Evolutionary conservation across 768 basidiomycete species (phyloP), one percentile per base, ranked within the genome.

Genomic region (Megacollybia marginata): DNA sequence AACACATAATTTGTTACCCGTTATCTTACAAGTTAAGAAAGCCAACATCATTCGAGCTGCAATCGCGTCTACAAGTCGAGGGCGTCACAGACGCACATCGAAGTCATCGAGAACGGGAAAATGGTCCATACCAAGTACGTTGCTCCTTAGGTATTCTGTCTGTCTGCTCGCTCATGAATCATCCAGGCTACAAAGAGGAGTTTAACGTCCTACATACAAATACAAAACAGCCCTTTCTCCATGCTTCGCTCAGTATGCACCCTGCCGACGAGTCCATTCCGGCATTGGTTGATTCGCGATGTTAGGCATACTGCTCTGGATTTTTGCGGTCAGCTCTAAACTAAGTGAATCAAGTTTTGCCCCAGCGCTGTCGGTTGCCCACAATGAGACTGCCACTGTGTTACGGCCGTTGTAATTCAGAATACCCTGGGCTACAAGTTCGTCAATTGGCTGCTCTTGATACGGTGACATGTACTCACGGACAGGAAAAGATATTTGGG

Each of bases 1-100:
- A 42, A 96, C 98, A 59, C n/a, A n/a, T n/a, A n/a, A n/a, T n/a
- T n/a, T n/a, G 11, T 38, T 38, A n/a, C 11, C 36, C 11, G 36
- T 38, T n/a, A n/a, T 11, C n/a, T 40, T 40, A 3, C 18, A 40
- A 8, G 16, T 49, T 6, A 6, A 28, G 23, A 28, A 28, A 28
- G 4, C 23, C 23, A 28, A 28, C 4, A n/a, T n/a, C n/a, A n/a
- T n/a, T n/a, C n/a, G 23, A 28, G 23, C 4, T 6, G 23, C 23
- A 28, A 6, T 3, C 23, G 6, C 23, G 6, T 28, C 6, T 6
- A 28, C 23, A 28, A 28, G 23, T 28, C 23, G 6, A 28, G 23
- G 6, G 6, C 23, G 2, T 28, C 4, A 28, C n/a, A n/a, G n/a
- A 28, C 23, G 23, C 23, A 3, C 23, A 28, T 6, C 23, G 23